Conservation (phyloP, 495 filamentous ascomycete genomes). For the Diplogelasinospora grovesii region DNA sequence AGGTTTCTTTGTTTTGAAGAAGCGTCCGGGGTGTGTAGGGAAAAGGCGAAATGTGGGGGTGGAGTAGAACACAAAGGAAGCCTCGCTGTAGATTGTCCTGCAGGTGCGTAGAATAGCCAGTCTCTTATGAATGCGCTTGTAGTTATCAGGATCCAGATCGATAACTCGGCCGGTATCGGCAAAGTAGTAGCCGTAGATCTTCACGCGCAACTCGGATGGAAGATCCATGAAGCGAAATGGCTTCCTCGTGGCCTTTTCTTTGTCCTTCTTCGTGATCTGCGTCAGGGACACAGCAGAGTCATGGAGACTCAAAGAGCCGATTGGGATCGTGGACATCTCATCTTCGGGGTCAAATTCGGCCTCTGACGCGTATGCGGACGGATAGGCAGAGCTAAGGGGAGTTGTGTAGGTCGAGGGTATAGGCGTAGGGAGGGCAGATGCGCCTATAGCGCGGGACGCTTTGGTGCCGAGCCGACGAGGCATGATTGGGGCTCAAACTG, state of each 20-base stretch:
- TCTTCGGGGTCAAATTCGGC: constrained; percentile 35
- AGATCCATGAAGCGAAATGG: constrained; percentile 72
- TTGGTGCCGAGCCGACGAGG: constrained; percentile 22
- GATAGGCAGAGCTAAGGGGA: constrained; percentile 31
- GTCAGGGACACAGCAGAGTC: constrained; percentile 4
- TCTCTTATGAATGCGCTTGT: constrained; percentile 47
- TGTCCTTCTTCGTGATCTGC: constrained; percentile 22
- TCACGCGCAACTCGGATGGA: constrained; percentile 67
- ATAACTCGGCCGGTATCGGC: constrained; percentile 45
- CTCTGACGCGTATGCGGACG: constrained; percentile 40
- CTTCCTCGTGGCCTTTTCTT: constrained; percentile 10
- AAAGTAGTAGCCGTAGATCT: constrained; percentile 62
- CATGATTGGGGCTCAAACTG: too few relatives aligned
- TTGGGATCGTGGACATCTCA: constrained; percentile 24
- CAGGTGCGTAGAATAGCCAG: constrained; percentile 58
- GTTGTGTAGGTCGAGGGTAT: constrained; percentile 27
- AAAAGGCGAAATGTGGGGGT: constrained; percentile 73
- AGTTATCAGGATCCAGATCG: constrained; percentile 64
- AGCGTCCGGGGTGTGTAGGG: constrained; percentile 61
- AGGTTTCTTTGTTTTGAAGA: constrained; percentile 55
- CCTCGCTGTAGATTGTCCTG: constrained; percentile 61
- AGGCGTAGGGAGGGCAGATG: constrained; percentile 23
- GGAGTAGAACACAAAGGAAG: constrained; percentile 67
- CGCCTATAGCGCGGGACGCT: constrained; percentile 22
- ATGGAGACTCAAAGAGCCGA: constrained; percentile 28